Base-by-base conservation (phyloP, 768 basidiomycete genomes). In the Peribolospora kevripleyi region DNA sequence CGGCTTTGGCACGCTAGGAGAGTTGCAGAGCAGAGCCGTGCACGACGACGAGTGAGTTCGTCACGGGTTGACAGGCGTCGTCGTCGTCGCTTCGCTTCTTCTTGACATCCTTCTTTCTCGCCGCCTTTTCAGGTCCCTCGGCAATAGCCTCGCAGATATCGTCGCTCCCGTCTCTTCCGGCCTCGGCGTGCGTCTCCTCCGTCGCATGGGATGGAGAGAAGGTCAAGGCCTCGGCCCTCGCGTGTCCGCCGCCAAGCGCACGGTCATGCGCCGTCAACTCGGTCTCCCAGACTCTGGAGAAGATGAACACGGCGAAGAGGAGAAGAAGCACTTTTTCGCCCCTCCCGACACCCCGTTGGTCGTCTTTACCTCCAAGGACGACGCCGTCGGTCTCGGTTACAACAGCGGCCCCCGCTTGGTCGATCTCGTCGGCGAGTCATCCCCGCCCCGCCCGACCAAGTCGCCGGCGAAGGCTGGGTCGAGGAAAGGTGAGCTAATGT, bases 141-240 rank as follows among this genome's bases (percentile, higher is more conserved):
- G 60, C 2, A 70, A 71, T 47, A 72, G 77, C 4, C 73, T 87
- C 6, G 75, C 78, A 59, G 73, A 82, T 0, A 70, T 93, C 46
- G 73, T 82, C 10, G 81, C 84, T 6, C 70, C 83, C 2, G 75
- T 84, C 0, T 75, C 78, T 36, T 80, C 86, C 57, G 86, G 85
- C 3, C 74, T 79, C 38, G 91, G 91, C 0, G 80, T 83, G 3
- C 77, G 78, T 42, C 77, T 97, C 6, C 74, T 98, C 54, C 81
- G 80, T 70, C 90, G 86, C 69, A 88, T 95, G 81, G 91, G 93
- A 0, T 95, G 93, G 91, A 73, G 81, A 46, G 68, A 78, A 0
- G 93, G 90, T 1, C 87, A 90, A 68, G 93, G 91, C 9, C 78
- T 97, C 14, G 93, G 91, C 0, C 87, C 90, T 4, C 76, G 91